Conservation (phyloP, 1,139 yeast species). For the Yamadazyma conglobata region DNA sequence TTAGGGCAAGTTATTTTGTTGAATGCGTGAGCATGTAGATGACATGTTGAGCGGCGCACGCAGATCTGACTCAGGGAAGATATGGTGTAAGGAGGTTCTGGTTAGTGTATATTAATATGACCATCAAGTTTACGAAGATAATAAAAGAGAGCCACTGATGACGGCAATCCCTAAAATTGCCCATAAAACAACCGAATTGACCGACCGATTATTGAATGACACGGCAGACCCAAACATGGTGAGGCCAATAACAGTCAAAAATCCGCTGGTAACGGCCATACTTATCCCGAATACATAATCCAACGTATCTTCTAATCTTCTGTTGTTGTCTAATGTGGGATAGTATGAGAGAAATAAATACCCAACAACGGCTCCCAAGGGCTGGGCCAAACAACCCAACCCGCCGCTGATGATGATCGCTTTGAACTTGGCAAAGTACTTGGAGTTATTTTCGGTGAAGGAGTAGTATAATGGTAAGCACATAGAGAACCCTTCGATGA, state of each 20-base stretch:
- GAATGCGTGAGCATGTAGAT: no score
- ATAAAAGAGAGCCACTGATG: slow-evolving; percentile 22
- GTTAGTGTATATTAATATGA: no score
- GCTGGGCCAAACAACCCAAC: slow-evolving; percentile 84
- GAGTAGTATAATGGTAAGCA: slow-evolving; percentile 86
- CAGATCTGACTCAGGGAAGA: no score
- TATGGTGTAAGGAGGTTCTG: no score
- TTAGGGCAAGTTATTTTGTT: no score
- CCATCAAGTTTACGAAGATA: no score
- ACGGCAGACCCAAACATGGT: slow-evolving; percentile 84
- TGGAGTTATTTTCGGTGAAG: slow-evolving; percentile 19
- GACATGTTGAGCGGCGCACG: no score
- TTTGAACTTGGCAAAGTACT: slow-evolving; percentile 43
- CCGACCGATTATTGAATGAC: slow-evolving; percentile 58
- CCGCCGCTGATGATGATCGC: slow-evolving; percentile 66
- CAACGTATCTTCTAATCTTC: slow-evolving; percentile 30
- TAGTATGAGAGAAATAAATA: slow-evolving; percentile 48
- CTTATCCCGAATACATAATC: slow-evolving; percentile 57
- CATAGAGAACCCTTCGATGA: slow-evolving; percentile 95
- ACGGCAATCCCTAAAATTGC: slow-evolving; percentile 44
- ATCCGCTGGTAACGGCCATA: slow-evolving; percentile 78
- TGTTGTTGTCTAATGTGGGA: slow-evolving; percentile 20
- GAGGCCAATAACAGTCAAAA: slow-evolving; percentile 71
- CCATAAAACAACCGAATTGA: slow-evolving; percentile 53
- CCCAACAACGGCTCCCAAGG: slow-evolving; percentile 82